Evolutionary conservation across 257 asterid species (phyloP).

Genomic region (Fraxinus americana): DNA sequence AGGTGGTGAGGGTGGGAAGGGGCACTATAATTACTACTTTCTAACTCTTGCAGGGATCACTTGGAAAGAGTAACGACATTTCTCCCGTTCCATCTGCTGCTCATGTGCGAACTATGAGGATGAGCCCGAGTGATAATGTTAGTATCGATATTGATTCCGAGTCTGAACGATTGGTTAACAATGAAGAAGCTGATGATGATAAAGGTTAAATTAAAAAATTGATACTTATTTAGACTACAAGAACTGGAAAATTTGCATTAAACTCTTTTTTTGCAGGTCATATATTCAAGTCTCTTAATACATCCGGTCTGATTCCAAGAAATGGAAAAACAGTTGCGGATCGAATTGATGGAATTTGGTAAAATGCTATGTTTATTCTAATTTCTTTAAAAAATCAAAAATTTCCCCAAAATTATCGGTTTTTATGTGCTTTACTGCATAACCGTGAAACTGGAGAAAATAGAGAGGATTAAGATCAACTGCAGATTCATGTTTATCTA

Average conservation of each 20-base stretch:
- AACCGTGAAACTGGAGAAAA: neutral
- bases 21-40: constrained; percentile 23
- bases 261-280: constrained; percentile 64
- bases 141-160: constrained; percentile 78
- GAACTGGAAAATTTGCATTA: constrained; percentile 17
- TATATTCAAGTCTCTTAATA: constrained; percentile 73
- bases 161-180: constrained; percentile 61
- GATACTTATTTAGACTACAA: constrained; percentile 10
- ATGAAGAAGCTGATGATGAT: constrained; percentile 66
- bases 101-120: constrained; percentile 74
- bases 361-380: constrained; percentile 25
- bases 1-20: neutral
- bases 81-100: constrained; percentile 71
- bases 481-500: neutral
- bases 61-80: constrained; percentile 50
- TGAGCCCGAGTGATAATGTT: constrained; percentile 88
- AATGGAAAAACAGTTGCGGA: constrained; percentile 90
- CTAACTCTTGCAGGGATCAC: constrained; percentile 59
- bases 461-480: neutral
- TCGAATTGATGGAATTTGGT: constrained; percentile 93
- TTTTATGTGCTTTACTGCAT: neutral
- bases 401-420: neutral
- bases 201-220: constrained; percentile 61
- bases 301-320: constrained; percentile 85
- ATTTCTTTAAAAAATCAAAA: neutral